Percentiles rank a stretch among this genome's conserved stretches.
phyloP scores from a whole-genome alignment of 2,329 filamentous ascomycete species.

The Bipolaris sorokiniana region DNA sequence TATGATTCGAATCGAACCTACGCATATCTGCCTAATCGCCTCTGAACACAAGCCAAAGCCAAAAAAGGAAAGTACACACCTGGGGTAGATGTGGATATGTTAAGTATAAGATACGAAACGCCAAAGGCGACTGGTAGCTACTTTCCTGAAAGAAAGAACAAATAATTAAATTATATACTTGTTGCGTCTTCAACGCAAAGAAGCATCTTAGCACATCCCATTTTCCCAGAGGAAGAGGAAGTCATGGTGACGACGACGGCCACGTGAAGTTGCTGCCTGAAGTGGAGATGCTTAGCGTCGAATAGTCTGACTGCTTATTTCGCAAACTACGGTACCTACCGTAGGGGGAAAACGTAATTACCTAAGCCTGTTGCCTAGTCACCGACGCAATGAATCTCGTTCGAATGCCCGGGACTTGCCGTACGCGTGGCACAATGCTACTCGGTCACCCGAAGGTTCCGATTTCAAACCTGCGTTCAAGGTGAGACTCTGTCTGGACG shows the following conservation, averaged over 20 bases:
- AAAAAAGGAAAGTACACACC: conserved; percentile 7
- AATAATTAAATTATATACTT: not conserved
- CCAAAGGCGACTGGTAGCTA: not conserved
- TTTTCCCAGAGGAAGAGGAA: not conserved
- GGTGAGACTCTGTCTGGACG: not conserved
- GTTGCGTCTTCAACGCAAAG: not conserved
- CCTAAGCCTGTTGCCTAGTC: too few species aligned
- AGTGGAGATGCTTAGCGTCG: not conserved
- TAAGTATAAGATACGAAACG: not conserved
- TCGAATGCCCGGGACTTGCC: too few species aligned
- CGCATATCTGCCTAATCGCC: not conserved
- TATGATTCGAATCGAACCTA: not conserved
- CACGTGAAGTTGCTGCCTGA: not conserved
- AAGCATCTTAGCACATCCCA: not conserved
- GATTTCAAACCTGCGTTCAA: too few species aligned
- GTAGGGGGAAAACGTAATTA: too few species aligned
- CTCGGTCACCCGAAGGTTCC: too few species aligned
- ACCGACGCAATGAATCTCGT: too few species aligned
- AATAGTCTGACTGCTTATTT: too few species aligned
- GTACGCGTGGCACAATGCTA: too few species aligned
- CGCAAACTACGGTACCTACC: too few species aligned
- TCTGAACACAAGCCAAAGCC: not conserved
- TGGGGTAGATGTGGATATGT: not conserved
- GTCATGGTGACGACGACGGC: not conserved
- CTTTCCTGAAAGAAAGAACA: not conserved